These are phyloP conservation scores for Colletotrichum lindemuthianum DNA, from an alignment of 2,329 filamentous ascomycete species.

Conservation along the genomic window DNA sequence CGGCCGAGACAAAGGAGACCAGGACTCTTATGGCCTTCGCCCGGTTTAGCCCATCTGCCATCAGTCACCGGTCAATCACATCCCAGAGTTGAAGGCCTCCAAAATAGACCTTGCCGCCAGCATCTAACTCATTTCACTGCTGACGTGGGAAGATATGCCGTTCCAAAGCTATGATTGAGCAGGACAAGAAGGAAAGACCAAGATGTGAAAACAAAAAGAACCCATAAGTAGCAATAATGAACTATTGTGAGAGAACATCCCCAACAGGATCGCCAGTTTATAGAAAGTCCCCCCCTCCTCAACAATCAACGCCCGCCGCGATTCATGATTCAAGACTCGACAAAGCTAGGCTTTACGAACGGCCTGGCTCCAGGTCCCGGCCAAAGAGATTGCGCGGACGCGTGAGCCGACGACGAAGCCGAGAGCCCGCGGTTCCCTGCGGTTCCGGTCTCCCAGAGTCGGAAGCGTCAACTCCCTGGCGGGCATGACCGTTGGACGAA, in stretches of 20 bases:
- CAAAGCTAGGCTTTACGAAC: not conserved
- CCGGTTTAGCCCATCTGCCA: not conserved
- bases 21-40: conserved; percentile 28
- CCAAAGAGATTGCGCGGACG: no score
- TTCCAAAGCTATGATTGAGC: no score
- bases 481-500: not conserved
- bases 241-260: no score
- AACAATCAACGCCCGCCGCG: not conserved
- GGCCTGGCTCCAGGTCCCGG: not conserved
- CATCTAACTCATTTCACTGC: no score
- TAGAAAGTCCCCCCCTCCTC: not conserved
- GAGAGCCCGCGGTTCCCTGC: not conserved
- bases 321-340: not conserved
- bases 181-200: no score
- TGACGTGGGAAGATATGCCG: no score
- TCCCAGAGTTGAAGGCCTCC: conserved; percentile 31
- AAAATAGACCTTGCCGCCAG: conserved; percentile 28
- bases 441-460: not conserved
- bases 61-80: not conserved
- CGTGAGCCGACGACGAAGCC: not conserved
- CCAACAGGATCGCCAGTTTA: not conserved
- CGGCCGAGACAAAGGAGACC: conserved; percentile 37
- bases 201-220: accelerated
- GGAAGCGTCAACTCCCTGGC: not conserved
- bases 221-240: no score